A percentile compares a stretch with the other conserved stretches of the same genome.
Evolutionary conservation across 768 basidiomycete species (phyloP).

Genomic region (Clitopilus hobsonii): DNA sequence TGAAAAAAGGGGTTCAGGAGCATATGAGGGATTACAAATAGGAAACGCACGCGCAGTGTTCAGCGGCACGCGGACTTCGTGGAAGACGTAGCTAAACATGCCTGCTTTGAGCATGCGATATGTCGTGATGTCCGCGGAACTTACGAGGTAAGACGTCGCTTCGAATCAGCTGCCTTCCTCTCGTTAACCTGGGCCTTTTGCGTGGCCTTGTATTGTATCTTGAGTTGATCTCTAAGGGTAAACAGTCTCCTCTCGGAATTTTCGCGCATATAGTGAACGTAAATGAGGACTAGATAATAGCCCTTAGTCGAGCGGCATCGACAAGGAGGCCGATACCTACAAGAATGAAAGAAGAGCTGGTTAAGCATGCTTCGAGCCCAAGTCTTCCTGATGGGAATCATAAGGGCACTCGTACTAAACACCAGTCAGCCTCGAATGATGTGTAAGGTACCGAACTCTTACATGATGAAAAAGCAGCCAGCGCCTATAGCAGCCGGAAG

Average conservation of each 20-base stretch:
- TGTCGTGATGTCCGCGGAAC: too few species aligned
- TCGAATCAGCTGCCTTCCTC: constrained; percentile 51
- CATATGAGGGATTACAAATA: too few species aligned
- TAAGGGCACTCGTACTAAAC: constrained; percentile 28
- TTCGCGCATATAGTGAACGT: constrained; percentile 66
- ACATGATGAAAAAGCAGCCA: constrained; percentile 51
- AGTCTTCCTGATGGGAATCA: constrained; percentile 29
- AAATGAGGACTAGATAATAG: constrained; percentile 65
- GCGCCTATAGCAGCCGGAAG: constrained; percentile 59
- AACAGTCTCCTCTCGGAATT: constrained; percentile 16
- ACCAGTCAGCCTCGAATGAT: constrained; percentile 1
- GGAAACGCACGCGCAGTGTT: constrained; percentile 39
- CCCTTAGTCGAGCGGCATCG: too few species aligned
- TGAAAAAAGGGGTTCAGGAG: neutral
- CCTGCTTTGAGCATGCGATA: too few species aligned
- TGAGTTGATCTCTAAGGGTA: constrained; percentile 19
- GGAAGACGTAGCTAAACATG: constrained; percentile 41
- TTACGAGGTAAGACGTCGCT: constrained; percentile 60
- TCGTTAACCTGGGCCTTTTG: constrained; percentile 51
- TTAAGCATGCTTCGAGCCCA: constrained; percentile 49
- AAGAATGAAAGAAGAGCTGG: constrained; percentile 74
- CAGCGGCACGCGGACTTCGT: constrained; percentile 54
- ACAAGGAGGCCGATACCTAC: constrained; percentile 21
- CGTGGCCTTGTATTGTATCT: constrained; percentile 28
- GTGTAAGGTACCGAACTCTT: too few species aligned